phyloP scores from a whole-genome alignment of 2,329 filamentous ascomycete genomes.

The Botrytis aclada region DNA sequence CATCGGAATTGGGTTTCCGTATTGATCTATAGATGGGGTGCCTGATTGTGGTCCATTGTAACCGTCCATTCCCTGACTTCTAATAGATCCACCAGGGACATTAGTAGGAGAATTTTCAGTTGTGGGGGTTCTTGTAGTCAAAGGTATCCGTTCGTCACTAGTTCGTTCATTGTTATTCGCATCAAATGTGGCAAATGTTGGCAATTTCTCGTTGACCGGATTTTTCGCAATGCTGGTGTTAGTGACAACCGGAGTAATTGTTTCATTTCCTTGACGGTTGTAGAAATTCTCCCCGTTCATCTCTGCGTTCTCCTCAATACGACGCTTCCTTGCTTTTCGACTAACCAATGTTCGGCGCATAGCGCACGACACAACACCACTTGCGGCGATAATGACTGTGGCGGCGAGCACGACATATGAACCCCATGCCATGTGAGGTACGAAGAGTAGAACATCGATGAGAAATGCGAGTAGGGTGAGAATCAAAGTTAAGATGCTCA shows the following conservation, averaged over 20 bases:
- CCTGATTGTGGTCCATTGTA: conserved; percentile 27
- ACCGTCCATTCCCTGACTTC: conserved; percentile 30
- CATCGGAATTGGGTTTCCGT: conserved; percentile 57
- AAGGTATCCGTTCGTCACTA: conserved; percentile 68
- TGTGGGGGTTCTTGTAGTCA: conserved; percentile 62
- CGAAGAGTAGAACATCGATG: conserved; percentile 89
- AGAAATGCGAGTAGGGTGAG: conserved; percentile 84
- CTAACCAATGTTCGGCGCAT: conserved; percentile 92
- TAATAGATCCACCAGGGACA: conserved; percentile 18
- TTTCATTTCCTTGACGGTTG: conserved; percentile 52
- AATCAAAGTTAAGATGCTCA: conserved; percentile 80
- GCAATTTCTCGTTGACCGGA: conserved; percentile 49
- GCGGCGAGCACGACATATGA: conserved; percentile 90
- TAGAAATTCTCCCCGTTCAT: conserved; percentile 97
- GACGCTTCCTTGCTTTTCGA: conserved; percentile 87
- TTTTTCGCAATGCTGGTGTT: conserved; percentile 57
- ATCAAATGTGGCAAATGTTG: conserved; percentile 64
- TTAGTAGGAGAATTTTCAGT: conserved; percentile 47
- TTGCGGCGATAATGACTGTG: conserved; percentile 78
- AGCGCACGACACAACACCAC: conserved; percentile 83
- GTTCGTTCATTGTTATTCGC: conserved; percentile 49
- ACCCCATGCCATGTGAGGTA: conserved; percentile 90
- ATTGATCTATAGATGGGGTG: conserved; percentile 54
- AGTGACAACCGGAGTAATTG: conserved; percentile 41
- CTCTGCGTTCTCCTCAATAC: conserved; percentile 89